Evolutionary conservation across 768 basidiomycete genomes (phyloP).

Genomic region (Agrocybe praecox): DNA sequence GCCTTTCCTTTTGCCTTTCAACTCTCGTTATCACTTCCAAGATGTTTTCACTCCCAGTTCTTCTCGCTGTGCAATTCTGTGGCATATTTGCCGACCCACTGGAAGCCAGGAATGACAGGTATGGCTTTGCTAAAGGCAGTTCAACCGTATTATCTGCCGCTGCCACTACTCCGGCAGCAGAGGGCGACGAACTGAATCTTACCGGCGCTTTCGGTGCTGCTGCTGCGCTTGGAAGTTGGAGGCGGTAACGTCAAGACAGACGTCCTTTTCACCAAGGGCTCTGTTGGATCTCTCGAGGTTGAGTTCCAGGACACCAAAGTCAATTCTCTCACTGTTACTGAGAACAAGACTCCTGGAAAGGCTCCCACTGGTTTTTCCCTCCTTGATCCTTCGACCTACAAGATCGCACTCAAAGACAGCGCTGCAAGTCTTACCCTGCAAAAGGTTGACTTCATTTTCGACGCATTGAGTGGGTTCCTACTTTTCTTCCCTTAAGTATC

Average conservation of each 20-base stretch:
- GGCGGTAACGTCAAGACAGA: slow-evolving; percentile 12
- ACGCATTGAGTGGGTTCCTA: not conserved
- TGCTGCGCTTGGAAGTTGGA: slow-evolving; percentile 9
- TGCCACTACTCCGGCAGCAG: not conserved
- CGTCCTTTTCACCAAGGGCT: slow-evolving; percentile 7
- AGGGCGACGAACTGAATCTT: not conserved
- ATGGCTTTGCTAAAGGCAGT: not conserved
- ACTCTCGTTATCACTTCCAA: not conserved
- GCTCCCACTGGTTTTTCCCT: slow-evolving; percentile 13
- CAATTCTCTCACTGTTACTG: slow-evolving; percentile 12
- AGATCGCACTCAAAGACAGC: slow-evolving; percentile 1
- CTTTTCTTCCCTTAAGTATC: not conserved
- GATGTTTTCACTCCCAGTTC: not conserved
- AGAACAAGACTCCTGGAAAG: slow-evolving; percentile 10
- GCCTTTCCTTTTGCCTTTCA: not conserved
- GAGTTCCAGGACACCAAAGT: slow-evolving; percentile 14
- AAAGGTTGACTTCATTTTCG: slow-evolving; percentile 16
- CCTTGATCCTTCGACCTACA: slow-evolving; percentile 11
- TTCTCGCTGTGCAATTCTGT: not conserved
- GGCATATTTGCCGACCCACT: not conserved
- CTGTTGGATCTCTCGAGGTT: slow-evolving; percentile 9
- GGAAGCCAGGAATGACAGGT: not conserved
- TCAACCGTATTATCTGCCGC: not conserved
- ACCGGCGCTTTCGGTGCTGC: slow-evolving; percentile 4
- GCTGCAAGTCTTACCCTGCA: slow-evolving; percentile 3